Base-by-base conservation (phyloP, 1,284 basidiomycete species). In the Trichosporon asahii region DNA sequence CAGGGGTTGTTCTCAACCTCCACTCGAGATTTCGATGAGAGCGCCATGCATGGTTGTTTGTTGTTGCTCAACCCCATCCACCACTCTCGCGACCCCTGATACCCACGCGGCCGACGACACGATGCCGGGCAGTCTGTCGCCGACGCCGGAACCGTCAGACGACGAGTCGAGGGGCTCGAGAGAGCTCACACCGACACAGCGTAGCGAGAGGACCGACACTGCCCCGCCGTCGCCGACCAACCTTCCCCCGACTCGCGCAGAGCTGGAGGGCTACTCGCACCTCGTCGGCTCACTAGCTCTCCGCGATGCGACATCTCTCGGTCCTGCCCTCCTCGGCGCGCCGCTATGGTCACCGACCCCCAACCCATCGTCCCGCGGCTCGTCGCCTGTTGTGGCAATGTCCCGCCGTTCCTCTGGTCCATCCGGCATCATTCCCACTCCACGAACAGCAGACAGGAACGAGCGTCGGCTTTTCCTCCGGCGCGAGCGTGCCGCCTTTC, bases 21-120 rank as follows among this genome's bases (percentile, higher is more conserved):
- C 57, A 61, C 57, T 6, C 8, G 57, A 61, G 57, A 61, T 61
- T 61, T 61, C 57, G 27, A 25, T n/a, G n/a, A n/a, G n/a, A n/a
- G n/a, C n/a, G n/a, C n/a, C 55, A 33, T 31, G 27, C 57, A 33
- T 33, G 57, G 27, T 33, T 61, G 21, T 29, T 31, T 8, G 11
- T 33, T 29, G 8, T 12, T 7, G 3, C 3, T 53, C 49, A 11
- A 53, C 21, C 49, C 2, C 49, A 53, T 53, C 49, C 49, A 53
- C 18, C 49, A 4, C n/a, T 25, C 21, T 31, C 8, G 29, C 5
- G 18, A 31, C 18, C 31, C 29, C 57, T 3, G 3, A 11, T 15
- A n/a, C n/a, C n/a, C n/a, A n/a, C n/a, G n/a, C 27, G 8, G 27
- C 3, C 15, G 7, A 3, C 29, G 27, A 31, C 57, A n/a, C 29